A percentile compares a stretch with the other conserved stretches of the same genome.
phyloP scores from a whole-genome alignment of 2,329 filamentous ascomycete genomes.

The Myriosclerotinia curreyana region DNA sequence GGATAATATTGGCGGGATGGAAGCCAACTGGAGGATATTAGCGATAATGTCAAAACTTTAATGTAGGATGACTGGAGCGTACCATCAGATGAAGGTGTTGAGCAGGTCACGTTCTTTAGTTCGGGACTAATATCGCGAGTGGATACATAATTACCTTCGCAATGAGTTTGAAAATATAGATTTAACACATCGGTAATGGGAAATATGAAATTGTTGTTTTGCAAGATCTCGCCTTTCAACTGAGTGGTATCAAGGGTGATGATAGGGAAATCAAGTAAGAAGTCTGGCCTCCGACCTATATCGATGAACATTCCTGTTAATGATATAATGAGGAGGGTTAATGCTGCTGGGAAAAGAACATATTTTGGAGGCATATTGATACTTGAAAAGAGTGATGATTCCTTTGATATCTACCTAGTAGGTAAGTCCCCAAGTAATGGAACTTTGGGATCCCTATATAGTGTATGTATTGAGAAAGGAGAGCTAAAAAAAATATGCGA shows the following conservation, averaged over 20 bases:
- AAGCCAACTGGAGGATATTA: neutral
- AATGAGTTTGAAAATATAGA: conserved; percentile 10
- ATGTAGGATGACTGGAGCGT: neutral
- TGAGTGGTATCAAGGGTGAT: conserved; percentile 8
- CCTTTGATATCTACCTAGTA: neutral
- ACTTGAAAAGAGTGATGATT: neutral
- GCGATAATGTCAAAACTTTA: neutral
- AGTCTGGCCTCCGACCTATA: neutral
- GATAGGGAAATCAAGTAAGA: conserved; percentile 1
- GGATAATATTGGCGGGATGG: conserved; percentile 1
- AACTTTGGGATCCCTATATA: neutral
- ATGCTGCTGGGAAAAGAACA: neutral
- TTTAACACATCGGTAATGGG: conserved; percentile 11
- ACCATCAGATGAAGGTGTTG: conserved; percentile 4
- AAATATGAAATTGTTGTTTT: neutral
- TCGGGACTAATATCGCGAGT: neutral
- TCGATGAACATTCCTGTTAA: neutral
- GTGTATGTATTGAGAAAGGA: neutral
- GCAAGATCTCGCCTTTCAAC: neutral
- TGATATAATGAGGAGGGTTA: neutral
- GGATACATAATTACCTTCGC: conserved; percentile 7
- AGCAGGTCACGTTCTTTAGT: conserved; percentile 8
- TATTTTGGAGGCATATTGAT: conserved; percentile 2
- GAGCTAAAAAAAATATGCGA: neutral
- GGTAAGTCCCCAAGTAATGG: no score